Evolutionary conservation across 768 basidiomycete species (phyloP), one percentile per base, ranked within the genome.

Genomic region (Leucosporidium scottii): DNA sequence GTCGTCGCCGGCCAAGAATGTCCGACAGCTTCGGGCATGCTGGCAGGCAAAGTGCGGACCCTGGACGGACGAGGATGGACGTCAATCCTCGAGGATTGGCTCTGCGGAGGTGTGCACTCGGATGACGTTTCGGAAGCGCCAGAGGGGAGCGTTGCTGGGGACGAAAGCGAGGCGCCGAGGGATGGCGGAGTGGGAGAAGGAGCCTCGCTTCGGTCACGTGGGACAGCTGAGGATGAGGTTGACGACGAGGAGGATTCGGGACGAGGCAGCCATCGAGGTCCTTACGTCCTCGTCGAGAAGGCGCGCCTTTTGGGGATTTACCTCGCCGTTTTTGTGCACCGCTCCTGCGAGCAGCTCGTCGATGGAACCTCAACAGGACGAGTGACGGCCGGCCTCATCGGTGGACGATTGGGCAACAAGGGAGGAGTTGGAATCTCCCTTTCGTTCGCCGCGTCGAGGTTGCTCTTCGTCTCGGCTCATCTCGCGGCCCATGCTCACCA

Each of bases 391-490:
- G 93, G 93, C 6, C 80, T 96, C 28, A 90, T 94, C 31, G 91
- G 91, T 4, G 93, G 93, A 0, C 80, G 93, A 57, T 82, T 96
- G 3, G 93, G 93, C 8, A 97, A 97, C 76, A 97, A 97, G 76
- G 85, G 93, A 1, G 71, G 88, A 21, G 90, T 93, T 30, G 93
- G 90, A n/a, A 87, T 96, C 69, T 89, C 88, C 67, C 78, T 94
- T 54, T 87, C 91, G 72, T 81, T 97, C 25, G 86, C 85, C 57
- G 87, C 86, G n/a, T 86, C 85, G 28, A 88, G 90, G 0, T 82
- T 96, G 55, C 81, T 97, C 18, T 94, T 97, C 77, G 79, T 96
- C 74, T 96, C 94, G 73, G 88, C 90, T 0, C 93, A 97, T 78
- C 81, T 96, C 30, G 90, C 93, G 25, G 92, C 79, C 5, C 80